Percentiles rank a stretch among this genome's conserved stretches.
These are phyloP conservation scores for Rutstroemia sp. DNA, from an alignment of 2,329 filamentous ascomycete species.

Conservation along the genomic window DNA sequence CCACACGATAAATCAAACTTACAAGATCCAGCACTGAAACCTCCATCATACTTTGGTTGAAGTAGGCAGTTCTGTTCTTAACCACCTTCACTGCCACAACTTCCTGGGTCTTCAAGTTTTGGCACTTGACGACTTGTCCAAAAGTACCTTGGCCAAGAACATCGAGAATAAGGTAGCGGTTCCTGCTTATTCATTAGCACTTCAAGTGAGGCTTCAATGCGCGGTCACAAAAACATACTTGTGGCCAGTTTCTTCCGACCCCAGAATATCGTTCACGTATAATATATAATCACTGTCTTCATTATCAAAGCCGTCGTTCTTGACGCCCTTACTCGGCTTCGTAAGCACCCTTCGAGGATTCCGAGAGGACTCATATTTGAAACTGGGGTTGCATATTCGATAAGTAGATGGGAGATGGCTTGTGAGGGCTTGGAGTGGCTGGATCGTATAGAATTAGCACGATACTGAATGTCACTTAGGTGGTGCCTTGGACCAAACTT, in stretches of 20 bases:
- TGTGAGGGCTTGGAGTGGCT: slow-evolving; percentile 94
- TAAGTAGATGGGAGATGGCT: slow-evolving; percentile 91
- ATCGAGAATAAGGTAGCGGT: slow-evolving; percentile 93
- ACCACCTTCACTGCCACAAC: slow-evolving; percentile 98
- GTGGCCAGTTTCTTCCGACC: slow-evolving; percentile 95
- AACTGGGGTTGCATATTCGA: slow-evolving; percentile 93
- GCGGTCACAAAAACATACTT: slow-evolving; percentile 53
- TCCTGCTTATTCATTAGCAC: slow-evolving; percentile 44
- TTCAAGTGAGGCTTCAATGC: not conserved
- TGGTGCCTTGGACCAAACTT: slow-evolving; percentile 32
- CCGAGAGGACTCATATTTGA: slow-evolving; percentile 97
- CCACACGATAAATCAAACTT: slow-evolving; percentile 32
- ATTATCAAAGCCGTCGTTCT: slow-evolving; percentile 98
- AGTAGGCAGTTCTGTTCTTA: slow-evolving; percentile 98
- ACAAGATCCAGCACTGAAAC: slow-evolving; percentile 95
- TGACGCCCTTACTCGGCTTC: slow-evolving; percentile 95
- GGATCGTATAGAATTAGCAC: slow-evolving; percentile 23
- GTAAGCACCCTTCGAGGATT: slow-evolving; percentile 94
- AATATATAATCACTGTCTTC: slow-evolving; percentile 99
- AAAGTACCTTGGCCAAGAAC: slow-evolving; percentile 97
- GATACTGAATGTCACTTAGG: not conserved
- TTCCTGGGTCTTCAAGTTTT: slow-evolving; percentile 96
- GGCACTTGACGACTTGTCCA: slow-evolving; percentile 97
- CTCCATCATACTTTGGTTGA: slow-evolving; percentile 99
- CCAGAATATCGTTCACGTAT: slow-evolving; percentile 97